phyloP scores from a whole-genome alignment of 768 basidiomycete genomes.

The Macrocybe gigantea region DNA sequence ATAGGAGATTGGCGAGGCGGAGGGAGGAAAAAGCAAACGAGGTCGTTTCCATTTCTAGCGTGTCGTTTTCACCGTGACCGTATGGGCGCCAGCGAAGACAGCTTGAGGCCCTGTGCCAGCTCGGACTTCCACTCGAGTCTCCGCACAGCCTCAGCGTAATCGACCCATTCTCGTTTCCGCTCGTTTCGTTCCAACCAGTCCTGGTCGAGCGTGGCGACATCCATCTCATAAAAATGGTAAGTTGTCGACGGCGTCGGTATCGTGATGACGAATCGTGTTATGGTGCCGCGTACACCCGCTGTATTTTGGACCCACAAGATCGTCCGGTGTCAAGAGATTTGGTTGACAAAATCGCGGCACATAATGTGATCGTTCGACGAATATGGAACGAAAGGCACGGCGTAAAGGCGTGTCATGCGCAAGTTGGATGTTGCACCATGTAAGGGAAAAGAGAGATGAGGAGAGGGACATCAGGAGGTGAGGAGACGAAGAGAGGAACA shows the following conservation, averaged over 20 bases:
- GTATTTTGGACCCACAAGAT: constrained; percentile 22
- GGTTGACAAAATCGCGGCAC: too few species aligned
- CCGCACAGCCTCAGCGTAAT: constrained; percentile 72
- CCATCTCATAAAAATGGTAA: constrained; percentile 89
- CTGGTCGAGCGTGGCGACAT: constrained; percentile 68
- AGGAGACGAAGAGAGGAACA: constrained; percentile 69
- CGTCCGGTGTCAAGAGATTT: constrained; percentile 13
- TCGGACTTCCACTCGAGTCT: constrained; percentile 84
- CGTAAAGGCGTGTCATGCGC: too few species aligned
- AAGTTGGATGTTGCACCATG: too few species aligned
- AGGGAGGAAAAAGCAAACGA: too few species aligned
- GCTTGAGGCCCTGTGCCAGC: constrained; percentile 66
- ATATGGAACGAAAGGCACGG: constrained; percentile 3
- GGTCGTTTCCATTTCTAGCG: too few species aligned
- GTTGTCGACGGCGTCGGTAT: constrained; percentile 74
- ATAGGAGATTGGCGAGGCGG: too few species aligned
- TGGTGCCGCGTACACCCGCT: constrained; percentile 87
- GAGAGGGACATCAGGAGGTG: constrained; percentile 61
- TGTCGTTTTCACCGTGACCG: constrained; percentile 14
- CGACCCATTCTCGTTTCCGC: constrained; percentile 83
- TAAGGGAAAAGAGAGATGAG: constrained; percentile 26
- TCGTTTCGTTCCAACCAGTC: constrained; percentile 81
- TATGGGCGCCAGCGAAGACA: constrained; percentile 61
- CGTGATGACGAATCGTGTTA: constrained; percentile 81
- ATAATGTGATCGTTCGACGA: too few species aligned